Evolutionary conservation across 2,329 filamentous ascomycete species (phyloP).

Genomic region (Ophiobolus disseminans): DNA sequence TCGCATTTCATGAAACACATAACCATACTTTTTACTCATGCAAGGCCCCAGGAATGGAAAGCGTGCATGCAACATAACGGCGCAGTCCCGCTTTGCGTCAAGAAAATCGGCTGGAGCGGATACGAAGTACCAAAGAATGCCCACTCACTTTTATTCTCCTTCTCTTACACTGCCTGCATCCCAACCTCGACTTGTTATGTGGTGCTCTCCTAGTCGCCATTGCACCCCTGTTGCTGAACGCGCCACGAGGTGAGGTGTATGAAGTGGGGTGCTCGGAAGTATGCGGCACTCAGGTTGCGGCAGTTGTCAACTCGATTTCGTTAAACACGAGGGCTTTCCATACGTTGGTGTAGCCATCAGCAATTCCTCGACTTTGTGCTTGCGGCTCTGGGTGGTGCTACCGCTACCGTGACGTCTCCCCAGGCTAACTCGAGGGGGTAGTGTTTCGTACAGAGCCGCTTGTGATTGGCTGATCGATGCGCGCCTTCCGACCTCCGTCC

Average conservation of each 20-base stretch:
- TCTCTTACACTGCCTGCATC: conserved; percentile 45
- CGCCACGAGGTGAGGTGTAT: too few relatives aligned
- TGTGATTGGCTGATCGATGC: conserved; percentile 23
- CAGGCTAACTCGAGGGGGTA: conserved; percentile 16
- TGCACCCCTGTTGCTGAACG: not conserved
- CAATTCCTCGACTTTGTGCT: not conserved
- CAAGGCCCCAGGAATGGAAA: too few relatives aligned
- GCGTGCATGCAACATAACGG: not conserved
- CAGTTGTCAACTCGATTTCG: not conserved
- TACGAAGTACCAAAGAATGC: not conserved
- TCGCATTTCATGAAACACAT: too few relatives aligned
- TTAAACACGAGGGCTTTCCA: not conserved
- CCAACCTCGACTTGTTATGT: conserved; percentile 46
- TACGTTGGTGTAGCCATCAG: not conserved
- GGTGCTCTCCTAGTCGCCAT: conserved; percentile 43
- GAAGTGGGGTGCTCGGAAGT: too few relatives aligned
- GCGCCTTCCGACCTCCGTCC: too few relatives aligned
- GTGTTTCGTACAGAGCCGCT: conserved; percentile 19
- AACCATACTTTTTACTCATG: too few relatives aligned
- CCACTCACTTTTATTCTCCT: conserved; percentile 44
- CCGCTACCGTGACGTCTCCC: conserved; percentile 21
- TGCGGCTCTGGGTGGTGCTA: conserved; percentile 11
- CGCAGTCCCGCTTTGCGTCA: conserved; percentile 28
- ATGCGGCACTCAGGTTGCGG: conserved; percentile 8
- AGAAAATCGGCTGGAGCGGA: not conserved